Percentiles rank a stretch among this genome's conserved stretches.
Evolutionary conservation across 768 basidiomycete genomes (phyloP).

Genomic region (Megacollybia marginata): DNA sequence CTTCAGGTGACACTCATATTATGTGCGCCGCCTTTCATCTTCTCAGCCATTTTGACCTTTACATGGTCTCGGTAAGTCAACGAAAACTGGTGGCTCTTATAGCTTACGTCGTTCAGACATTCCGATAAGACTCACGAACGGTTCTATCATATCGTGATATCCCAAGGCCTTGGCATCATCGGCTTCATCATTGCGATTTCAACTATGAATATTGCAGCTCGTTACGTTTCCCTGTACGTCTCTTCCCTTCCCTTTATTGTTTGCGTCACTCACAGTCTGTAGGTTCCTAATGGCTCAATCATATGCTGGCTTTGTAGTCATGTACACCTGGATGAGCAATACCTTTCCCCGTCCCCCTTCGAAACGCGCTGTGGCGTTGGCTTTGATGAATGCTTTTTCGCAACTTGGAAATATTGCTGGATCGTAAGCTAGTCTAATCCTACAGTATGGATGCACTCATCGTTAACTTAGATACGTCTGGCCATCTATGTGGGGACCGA

Average conservation of each 20-base stretch:
- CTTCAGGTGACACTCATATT: conserved; percentile 51
- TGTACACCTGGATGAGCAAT: conserved; percentile 44
- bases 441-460: conserved; percentile 2
- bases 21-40: conserved; percentile 77
- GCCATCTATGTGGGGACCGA: conserved; percentile 60
- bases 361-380: conserved; percentile 78
- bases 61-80: conserved; percentile 35
- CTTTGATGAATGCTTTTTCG: conserved; percentile 72
- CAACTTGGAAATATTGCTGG: conserved; percentile 82
- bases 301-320: conserved; percentile 62
- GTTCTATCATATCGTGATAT: conserved; percentile 57
- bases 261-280: neutral
- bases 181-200: conserved; percentile 69
- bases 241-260: neutral
- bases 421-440: conserved; percentile 42
- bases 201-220: conserved; percentile 59
- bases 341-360: conserved; percentile 67
- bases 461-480: conserved; percentile 47
- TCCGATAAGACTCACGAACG: conserved; percentile 74
- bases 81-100: neutral
- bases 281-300: conserved; percentile 77
- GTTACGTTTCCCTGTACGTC: conserved; percentile 64
- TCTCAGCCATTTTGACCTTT: conserved; percentile 57
- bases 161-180: conserved; percentile 56
- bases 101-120: conserved; percentile 35